Evolutionary conservation across 176 grass and related monocot species (phyloP).

Genomic region (Guadua angustifolia): DNA sequence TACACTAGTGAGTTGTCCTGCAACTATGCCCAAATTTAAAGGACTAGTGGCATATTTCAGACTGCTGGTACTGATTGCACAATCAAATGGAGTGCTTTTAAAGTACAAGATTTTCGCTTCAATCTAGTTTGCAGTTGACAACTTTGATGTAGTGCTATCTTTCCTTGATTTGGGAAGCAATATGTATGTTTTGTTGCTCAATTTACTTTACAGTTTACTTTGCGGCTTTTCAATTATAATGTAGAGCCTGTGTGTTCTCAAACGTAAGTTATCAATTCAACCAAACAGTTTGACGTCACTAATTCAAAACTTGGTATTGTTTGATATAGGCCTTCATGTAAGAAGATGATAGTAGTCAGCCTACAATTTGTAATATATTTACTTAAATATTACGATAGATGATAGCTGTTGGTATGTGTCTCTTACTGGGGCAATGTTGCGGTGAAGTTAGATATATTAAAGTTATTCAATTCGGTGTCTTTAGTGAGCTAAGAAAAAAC

Average conservation of each 20-base stretch:
- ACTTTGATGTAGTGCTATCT: slow-evolving; percentile 3
- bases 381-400: neutral
- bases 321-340: slow-evolving; percentile 11
- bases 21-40: slow-evolving; percentile 23
- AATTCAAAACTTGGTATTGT: slow-evolving; percentile 21
- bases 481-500: neutral
- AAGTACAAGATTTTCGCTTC: slow-evolving; percentile 3
- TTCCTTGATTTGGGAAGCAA: neutral
- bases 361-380: neutral
- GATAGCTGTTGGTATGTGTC: neutral
- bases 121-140: slow-evolving; percentile 30
- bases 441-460: neutral
- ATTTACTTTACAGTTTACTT: slow-evolving; percentile 1
- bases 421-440: slow-evolving; percentile 14
- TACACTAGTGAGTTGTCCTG: slow-evolving; percentile 30
- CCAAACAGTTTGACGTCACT: slow-evolving; percentile 19
- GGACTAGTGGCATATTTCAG: slow-evolving; percentile 8
- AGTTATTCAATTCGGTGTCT: neutral
- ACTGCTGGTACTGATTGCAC: neutral
- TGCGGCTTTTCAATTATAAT: slow-evolving; percentile 3
- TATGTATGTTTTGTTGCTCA: slow-evolving; percentile 9
- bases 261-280: slow-evolving; percentile 8
- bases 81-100: slow-evolving; percentile 1
- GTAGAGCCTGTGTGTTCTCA: slow-evolving; percentile 1
- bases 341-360: slow-evolving; percentile 4